Evolutionary conservation across 345 rosid species (phyloP).

Genomic region (Camelina hispida): DNA sequence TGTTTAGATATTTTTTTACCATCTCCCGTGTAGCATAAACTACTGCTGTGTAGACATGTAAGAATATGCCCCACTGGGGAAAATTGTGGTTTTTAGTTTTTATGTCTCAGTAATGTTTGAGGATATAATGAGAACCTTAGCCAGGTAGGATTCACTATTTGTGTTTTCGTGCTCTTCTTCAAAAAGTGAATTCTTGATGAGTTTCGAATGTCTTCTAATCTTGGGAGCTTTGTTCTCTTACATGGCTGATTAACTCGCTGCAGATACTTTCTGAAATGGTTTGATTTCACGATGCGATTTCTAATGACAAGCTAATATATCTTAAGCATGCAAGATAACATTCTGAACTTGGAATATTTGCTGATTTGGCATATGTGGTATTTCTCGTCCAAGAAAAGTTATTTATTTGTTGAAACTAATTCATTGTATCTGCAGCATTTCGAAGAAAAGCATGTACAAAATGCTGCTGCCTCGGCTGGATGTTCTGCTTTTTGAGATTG

Average conservation of each 20-base stretch:
- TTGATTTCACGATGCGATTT: neutral
- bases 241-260: no score
- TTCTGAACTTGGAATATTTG: constrained; percentile 16
- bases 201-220: constrained; percentile 1
- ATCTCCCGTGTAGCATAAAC: constrained; percentile 7
- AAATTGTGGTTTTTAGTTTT: neutral
- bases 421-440: constrained; percentile 61
- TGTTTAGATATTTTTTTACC: neutral
- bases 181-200: neutral
- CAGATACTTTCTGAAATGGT: constrained; percentile 10
- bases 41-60: neutral
- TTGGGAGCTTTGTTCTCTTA: neutral
- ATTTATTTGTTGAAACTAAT: neutral
- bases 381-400: neutral
- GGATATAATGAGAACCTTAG: neutral
- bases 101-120: constrained; percentile 6
- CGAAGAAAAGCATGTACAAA: constrained; percentile 81
- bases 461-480: constrained; percentile 87
- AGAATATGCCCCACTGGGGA: constrained; percentile 3
- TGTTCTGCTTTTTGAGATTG: constrained; percentile 92
- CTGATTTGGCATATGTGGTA: neutral
- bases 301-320: constrained; percentile 13
- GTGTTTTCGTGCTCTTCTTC: neutral
- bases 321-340: constrained; percentile 9
- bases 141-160: constrained; percentile 12